phyloP scores from a whole-genome alignment of 1,284 basidiomycete species.

The Meripilus lineatus region DNA sequence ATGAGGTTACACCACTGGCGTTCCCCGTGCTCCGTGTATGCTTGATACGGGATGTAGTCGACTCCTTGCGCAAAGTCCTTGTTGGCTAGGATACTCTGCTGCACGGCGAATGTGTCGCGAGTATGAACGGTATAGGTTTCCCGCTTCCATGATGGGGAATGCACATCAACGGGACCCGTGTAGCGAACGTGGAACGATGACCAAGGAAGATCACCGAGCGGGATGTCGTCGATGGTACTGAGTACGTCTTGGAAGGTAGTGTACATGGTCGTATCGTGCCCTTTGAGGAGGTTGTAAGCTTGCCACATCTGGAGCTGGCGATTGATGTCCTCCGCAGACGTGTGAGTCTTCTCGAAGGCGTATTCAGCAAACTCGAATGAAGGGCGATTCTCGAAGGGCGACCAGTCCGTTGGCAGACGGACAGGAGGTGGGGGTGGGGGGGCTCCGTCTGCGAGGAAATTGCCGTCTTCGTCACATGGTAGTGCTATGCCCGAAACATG shows the following conservation, averaged over 20 bases:
- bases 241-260: constrained; percentile 7
- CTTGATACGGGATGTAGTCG: constrained; percentile 14
- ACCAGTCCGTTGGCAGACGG: too few species aligned
- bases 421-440: background rate
- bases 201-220: too few species aligned
- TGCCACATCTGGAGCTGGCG: constrained; percentile 25
- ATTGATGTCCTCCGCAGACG: constrained; percentile 18
- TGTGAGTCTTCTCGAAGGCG: too few species aligned
- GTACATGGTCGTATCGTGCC: constrained; percentile 9
- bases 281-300: constrained; percentile 21
- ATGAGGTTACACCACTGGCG: constrained; percentile 14
- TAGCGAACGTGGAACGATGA: constrained; percentile 10
- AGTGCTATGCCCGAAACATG: too few species aligned
- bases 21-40: constrained; percentile 6
- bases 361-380: constrained; percentile 10
- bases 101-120: constrained; percentile 3
- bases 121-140: constrained; percentile 10
- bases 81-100: constrained; percentile 15
- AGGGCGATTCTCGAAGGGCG: constrained; percentile 1
- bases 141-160: constrained; percentile 16
- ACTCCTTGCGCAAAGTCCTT: constrained; percentile 17
- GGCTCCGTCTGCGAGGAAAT: too few species aligned
- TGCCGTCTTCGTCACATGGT: too few species aligned
- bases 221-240: constrained; percentile 14
- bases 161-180: constrained; percentile 5